These are phyloP conservation scores for Corchorus olitorius DNA, from an alignment of 345 rosid species.

Conservation along the genomic window DNA sequence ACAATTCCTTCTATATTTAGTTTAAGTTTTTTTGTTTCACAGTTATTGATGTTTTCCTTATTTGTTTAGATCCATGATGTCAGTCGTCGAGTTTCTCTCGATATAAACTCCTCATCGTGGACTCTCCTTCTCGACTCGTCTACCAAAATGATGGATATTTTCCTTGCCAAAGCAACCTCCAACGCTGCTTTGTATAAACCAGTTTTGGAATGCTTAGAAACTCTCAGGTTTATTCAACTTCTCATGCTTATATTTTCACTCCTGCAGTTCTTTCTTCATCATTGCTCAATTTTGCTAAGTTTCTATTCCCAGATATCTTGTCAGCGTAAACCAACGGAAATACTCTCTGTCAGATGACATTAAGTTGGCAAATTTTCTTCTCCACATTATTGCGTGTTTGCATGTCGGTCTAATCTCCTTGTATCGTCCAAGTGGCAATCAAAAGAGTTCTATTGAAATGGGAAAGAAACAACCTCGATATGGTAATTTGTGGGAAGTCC, in stretches of 20 bases:
- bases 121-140: slow-evolving; percentile 52
- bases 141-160: slow-evolving; percentile 48
- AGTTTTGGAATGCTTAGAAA: slow-evolving; percentile 64
- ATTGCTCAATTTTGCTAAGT: slow-evolving; percentile 6
- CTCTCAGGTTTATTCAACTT: slow-evolving; percentile 55
- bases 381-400: slow-evolving; percentile 43
- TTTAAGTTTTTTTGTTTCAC: background rate
- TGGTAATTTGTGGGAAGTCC: slow-evolving; percentile 64
- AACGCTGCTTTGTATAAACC: slow-evolving; percentile 43
- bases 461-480: slow-evolving; percentile 42
- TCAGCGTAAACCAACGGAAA: slow-evolving; percentile 39
- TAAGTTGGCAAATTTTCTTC: slow-evolving; percentile 68
- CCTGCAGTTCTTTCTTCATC: background rate
- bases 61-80: slow-evolving; percentile 56
- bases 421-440: slow-evolving; percentile 37
- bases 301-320: slow-evolving; percentile 46
- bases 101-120: slow-evolving; percentile 58
- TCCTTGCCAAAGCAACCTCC: slow-evolving; percentile 44
- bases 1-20: background rate
- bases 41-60: background rate
- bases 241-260: background rate
- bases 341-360: slow-evolving; percentile 45
- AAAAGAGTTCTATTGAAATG: slow-evolving; percentile 36
- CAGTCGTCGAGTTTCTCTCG: slow-evolving; percentile 54
- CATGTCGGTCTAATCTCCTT: slow-evolving; percentile 42